Conservation (phyloP, 1,284 basidiomycete genomes). For the Flammula alnicola region DNA sequence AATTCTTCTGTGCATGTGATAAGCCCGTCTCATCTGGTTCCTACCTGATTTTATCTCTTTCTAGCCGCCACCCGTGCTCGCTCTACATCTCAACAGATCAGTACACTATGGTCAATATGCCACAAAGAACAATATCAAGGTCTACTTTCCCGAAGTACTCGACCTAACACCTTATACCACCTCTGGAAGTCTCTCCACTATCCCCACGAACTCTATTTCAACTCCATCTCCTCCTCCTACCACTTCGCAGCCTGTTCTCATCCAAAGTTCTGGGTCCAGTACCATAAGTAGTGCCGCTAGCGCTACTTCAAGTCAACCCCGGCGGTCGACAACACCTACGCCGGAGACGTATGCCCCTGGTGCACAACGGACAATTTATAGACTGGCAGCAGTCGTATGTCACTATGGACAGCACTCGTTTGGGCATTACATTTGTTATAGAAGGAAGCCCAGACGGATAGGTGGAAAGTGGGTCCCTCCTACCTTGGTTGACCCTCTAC, state of each 20-base stretch:
- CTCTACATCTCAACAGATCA: constrained; percentile 87
- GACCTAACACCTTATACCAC: constrained; percentile 87
- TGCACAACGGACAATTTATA: constrained; percentile 68
- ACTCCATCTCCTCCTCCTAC: constrained; percentile 52
- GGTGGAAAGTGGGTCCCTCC: constrained; percentile 46
- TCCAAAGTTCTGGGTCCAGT: constrained; percentile 1
- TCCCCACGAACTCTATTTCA: constrained; percentile 70
- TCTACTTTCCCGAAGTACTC: constrained; percentile 85
- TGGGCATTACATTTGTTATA: constrained; percentile 90
- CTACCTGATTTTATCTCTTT: background rate
- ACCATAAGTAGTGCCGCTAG: constrained; percentile 1
- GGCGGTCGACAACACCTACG: constrained; percentile 57
- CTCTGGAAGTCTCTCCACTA: constrained; percentile 71
- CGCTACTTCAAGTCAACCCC: constrained; percentile 13
- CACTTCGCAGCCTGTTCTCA: constrained; percentile 30
- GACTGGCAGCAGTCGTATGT: constrained; percentile 82
- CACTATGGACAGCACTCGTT: constrained; percentile 90
- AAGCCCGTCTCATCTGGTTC: background rate
- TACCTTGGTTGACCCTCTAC: constrained; percentile 49
- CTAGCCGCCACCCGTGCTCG: constrained; percentile 82
- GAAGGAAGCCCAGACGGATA: constrained; percentile 70
- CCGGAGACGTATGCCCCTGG: constrained; percentile 50
- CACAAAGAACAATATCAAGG: constrained; percentile 79
- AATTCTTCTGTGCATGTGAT: constrained; percentile 1
- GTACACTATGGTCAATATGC: constrained; percentile 78